These are phyloP conservation scores for Penicillium palitans DNA, from an alignment of 2,329 filamentous ascomycete species.

Conservation along the genomic window DNA sequence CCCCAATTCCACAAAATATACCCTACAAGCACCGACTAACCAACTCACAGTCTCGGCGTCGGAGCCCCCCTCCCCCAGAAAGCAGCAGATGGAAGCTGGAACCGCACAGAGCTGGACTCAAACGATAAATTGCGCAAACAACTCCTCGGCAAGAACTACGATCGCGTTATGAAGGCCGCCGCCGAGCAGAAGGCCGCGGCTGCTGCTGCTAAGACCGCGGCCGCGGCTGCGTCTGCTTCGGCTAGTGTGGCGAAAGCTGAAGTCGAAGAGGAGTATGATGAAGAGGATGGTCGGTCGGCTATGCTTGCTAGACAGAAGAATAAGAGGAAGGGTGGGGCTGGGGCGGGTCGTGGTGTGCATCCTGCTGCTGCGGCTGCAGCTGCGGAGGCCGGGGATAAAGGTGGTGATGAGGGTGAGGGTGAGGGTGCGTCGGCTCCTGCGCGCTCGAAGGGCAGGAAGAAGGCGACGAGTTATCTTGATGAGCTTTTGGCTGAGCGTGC, in stretches of 20 bases:
- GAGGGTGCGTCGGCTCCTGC: slow-evolving; percentile 12
- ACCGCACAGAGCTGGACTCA: slow-evolving; percentile 42
- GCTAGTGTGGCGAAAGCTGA: background rate
- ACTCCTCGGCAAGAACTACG: slow-evolving; percentile 46
- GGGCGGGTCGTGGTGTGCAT: background rate
- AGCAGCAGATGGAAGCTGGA: slow-evolving; percentile 43
- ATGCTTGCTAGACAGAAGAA: slow-evolving; percentile 36
- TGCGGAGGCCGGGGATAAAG: slow-evolving; percentile 1
- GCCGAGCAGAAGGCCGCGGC: slow-evolving; percentile 11
- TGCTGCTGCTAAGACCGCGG: slow-evolving; percentile 27
- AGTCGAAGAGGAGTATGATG: slow-evolving; percentile 36
- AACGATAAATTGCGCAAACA: slow-evolving; percentile 50
- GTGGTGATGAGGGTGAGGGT: slow-evolving; percentile 4
- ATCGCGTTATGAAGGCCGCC: slow-evolving; percentile 41
- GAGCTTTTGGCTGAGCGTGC: slow-evolving; percentile 50
- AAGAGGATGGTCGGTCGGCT: slow-evolving; percentile 47
- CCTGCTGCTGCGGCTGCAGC: slow-evolving; percentile 2
- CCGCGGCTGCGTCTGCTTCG: slow-evolving; percentile 26
- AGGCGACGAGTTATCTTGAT: slow-evolving; percentile 54
- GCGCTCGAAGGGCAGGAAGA: slow-evolving; percentile 36
- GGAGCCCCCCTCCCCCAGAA: slow-evolving; percentile 48
- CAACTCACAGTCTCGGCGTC: slow-evolving; percentile 45
- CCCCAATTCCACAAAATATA: background rate
- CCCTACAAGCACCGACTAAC: background rate
- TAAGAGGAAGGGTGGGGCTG: slow-evolving; percentile 16